These are phyloP conservation scores for Hyphopichia fennica DNA, from an alignment of 1,139 yeast species.

Conservation along the genomic window DNA sequence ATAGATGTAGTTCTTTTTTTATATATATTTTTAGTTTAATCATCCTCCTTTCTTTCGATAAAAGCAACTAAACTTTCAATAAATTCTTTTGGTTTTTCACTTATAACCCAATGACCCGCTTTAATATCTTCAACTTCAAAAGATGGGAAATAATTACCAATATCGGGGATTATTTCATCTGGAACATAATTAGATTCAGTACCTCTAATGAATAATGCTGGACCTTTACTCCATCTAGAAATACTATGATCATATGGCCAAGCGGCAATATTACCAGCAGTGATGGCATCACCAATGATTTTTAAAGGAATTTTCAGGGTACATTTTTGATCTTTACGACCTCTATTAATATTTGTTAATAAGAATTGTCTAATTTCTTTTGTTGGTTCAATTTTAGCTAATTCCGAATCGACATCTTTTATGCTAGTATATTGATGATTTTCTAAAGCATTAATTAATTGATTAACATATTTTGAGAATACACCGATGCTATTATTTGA, in stretches of 20 bases:
- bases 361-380: constrained; percentile 74
- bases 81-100: constrained; percentile 75
- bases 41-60: constrained; percentile 57
- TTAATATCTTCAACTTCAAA: constrained; percentile 74
- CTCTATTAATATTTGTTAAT: constrained; percentile 64
- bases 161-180: constrained; percentile 75
- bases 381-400: constrained; percentile 62
- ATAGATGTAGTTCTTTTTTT: constrained; percentile 12
- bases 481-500: constrained; percentile 49
- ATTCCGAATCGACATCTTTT: constrained; percentile 67
- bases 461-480: constrained; percentile 68
- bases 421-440: constrained; percentile 45
- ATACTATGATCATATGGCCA: constrained; percentile 71
- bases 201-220: constrained; percentile 80
- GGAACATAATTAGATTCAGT: constrained; percentile 76
- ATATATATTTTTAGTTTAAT: background rate
- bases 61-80: constrained; percentile 57
- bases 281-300: constrained; percentile 62
- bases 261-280: constrained; percentile 61
- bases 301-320: constrained; percentile 69
- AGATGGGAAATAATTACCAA: constrained; percentile 77
- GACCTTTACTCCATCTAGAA: constrained; percentile 60
- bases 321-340: constrained; percentile 30
- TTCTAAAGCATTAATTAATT: constrained; percentile 55
- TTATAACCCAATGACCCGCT: constrained; percentile 90